These are phyloP conservation scores for Serendipita sp. DNA, from an alignment of 768 basidiomycete species.

Conservation along the genomic window DNA sequence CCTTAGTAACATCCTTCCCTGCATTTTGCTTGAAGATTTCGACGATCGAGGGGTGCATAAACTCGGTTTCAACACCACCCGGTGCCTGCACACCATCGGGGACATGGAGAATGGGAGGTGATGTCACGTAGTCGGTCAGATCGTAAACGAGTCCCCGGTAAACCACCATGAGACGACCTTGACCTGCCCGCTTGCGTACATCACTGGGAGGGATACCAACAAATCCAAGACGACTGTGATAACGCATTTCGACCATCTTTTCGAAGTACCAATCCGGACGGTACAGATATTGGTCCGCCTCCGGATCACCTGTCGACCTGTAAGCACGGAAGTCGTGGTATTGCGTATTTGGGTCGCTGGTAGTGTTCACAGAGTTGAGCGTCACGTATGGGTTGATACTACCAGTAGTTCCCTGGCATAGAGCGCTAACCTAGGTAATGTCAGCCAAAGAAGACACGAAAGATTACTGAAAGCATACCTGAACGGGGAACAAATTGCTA, in stretches of 20 bases:
- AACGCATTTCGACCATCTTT: slow-evolving; percentile 85
- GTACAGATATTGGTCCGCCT: slow-evolving; percentile 47
- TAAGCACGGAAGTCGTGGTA: slow-evolving; percentile 95
- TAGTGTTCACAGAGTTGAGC: slow-evolving; percentile 52
- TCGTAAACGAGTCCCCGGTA: slow-evolving; percentile 81
- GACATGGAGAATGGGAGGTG: slow-evolving; percentile 38
- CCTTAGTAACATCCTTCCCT: slow-evolving; percentile 70
- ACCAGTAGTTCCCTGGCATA: slow-evolving; percentile 77
- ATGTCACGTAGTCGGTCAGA: slow-evolving; percentile 59
- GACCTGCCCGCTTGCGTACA: slow-evolving; percentile 50
- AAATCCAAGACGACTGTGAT: slow-evolving; percentile 75
- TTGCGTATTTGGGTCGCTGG: slow-evolving; percentile 54
- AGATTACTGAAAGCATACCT: slow-evolving; percentile 30
- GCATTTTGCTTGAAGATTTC: slow-evolving; percentile 59
- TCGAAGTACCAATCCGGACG: slow-evolving; percentile 98
- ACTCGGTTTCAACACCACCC: slow-evolving; percentile 30
- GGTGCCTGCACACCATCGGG: slow-evolving; percentile 32
- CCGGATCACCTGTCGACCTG: slow-evolving; percentile 10
- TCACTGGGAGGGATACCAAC: slow-evolving; percentile 67
- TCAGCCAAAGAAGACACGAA: neutral
- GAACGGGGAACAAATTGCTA: slow-evolving; percentile 80
- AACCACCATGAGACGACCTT: slow-evolving; percentile 58
- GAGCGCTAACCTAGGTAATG: slow-evolving; percentile 50
- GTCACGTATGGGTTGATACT: slow-evolving; percentile 70
- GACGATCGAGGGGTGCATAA: slow-evolving; percentile 57